Conservation (phyloP, 768 basidiomycete genomes). For the Amanita inopinata region DNA sequence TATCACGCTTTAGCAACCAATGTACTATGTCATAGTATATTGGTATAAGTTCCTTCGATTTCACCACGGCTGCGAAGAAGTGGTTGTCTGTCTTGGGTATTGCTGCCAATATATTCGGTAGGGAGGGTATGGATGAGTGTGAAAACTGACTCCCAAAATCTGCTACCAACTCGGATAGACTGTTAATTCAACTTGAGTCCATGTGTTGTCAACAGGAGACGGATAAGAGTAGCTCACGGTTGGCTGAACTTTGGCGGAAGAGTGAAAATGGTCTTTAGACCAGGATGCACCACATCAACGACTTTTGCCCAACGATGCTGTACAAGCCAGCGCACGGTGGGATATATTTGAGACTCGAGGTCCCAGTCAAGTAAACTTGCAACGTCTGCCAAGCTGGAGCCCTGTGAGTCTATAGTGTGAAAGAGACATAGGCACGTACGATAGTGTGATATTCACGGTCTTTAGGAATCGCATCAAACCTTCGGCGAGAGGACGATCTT, state of each 20-base stretch:
- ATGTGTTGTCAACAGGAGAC: background rate
- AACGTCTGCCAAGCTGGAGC: slow-evolving; percentile 62
- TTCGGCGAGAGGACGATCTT: slow-evolving; percentile 60
- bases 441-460: slow-evolving; percentile 61
- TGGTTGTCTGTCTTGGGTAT: slow-evolving; percentile 58
- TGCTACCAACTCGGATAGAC: slow-evolving; percentile 41
- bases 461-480: slow-evolving; percentile 70
- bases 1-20: slow-evolving; percentile 86
- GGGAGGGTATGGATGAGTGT: slow-evolving; percentile 49
- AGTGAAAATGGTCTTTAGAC: slow-evolving; percentile 75
- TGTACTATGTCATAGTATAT: slow-evolving; percentile 75
- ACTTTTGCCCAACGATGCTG: slow-evolving; percentile 85
- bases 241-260: slow-evolving; percentile 55
- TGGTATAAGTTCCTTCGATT: slow-evolving; percentile 53
- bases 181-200: slow-evolving; percentile 16
- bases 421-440: slow-evolving; percentile 36
- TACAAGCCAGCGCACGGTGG: slow-evolving; percentile 88
- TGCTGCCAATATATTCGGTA: slow-evolving; percentile 64
- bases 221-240: slow-evolving; percentile 37
- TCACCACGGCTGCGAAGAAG: slow-evolving; percentile 74
- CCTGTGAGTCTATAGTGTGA: background rate
- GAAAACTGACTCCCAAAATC: slow-evolving; percentile 59
- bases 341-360: slow-evolving; percentile 72
- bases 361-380: slow-evolving; percentile 78
- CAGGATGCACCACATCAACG: slow-evolving; percentile 73